These are phyloP conservation scores for Arctium minus DNA, from an alignment of 129 eudicot species.

Conservation along the genomic window DNA sequence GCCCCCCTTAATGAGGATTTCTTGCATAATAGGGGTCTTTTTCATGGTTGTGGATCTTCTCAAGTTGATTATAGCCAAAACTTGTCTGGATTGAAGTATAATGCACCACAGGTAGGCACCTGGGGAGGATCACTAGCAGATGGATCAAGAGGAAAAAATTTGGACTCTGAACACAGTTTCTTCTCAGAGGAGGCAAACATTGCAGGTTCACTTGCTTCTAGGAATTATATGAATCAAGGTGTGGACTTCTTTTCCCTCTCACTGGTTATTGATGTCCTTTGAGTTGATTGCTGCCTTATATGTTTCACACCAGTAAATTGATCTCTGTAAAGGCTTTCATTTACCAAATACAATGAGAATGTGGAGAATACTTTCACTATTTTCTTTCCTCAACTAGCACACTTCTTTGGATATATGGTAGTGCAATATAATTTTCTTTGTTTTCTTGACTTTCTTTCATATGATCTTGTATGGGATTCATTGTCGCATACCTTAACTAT, in stretches of 20 bases:
- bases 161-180: conserved; percentile 30
- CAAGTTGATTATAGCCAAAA: conserved; percentile 47
- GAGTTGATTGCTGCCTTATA: neutral
- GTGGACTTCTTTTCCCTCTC: neutral
- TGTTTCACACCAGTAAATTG: neutral
- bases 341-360: neutral
- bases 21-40: conserved; percentile 28
- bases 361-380: neutral
- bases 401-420: neutral
- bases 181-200: conserved; percentile 14
- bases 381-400: neutral
- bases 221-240: conserved; percentile 44
- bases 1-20: conserved; percentile 28
- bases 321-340: neutral
- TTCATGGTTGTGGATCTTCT: conserved; percentile 33
- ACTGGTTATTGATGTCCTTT: neutral
- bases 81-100: conserved; percentile 44
- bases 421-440: too few species aligned
- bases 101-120: conserved; percentile 34
- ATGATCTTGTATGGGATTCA: neutral
- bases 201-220: conserved; percentile 17
- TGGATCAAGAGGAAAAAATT: conserved; percentile 35
- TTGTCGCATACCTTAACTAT: neutral
- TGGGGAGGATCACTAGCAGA: conserved; percentile 33
- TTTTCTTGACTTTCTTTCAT: neutral